Evolutionary conservation across 768 basidiomycete genomes (phyloP).

Genomic region (Clavaria fumosa): DNA sequence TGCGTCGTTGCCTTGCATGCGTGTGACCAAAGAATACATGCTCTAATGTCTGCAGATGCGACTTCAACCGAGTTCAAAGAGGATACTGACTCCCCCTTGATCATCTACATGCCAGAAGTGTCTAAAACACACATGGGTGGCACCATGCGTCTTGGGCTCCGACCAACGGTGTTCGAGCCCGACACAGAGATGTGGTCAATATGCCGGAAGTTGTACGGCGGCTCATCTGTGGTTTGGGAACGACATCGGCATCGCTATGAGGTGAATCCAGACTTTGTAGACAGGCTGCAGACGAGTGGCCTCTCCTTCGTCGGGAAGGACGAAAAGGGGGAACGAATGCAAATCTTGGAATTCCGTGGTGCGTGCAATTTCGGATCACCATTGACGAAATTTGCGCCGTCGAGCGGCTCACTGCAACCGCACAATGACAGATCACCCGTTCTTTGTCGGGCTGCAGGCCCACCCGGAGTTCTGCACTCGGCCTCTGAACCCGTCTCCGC

Average conservation of each 20-base stretch:
- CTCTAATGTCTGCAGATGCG: constrained; percentile 36
- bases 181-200: constrained; percentile 58
- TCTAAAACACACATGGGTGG: constrained; percentile 97
- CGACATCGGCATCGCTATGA: constrained; percentile 92
- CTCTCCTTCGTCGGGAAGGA: constrained; percentile 66
- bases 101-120: constrained; percentile 99
- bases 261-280: constrained; percentile 81
- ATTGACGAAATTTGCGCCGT: too few relatives aligned
- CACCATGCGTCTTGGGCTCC: constrained; percentile 97
- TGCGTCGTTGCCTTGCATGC: constrained; percentile 19
- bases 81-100: constrained; percentile 47
- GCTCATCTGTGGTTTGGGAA: constrained; percentile 78
- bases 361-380: constrained; percentile 18
- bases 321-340: constrained; percentile 95
- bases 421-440: constrained; percentile 80
- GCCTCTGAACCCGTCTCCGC: constrained; percentile 92
- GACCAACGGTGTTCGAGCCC: constrained; percentile 83
- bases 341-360: constrained; percentile 80
- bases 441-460: constrained; percentile 86
- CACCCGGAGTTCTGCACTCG: constrained; percentile 99
- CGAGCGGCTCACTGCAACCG: too few relatives aligned
- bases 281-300: constrained; percentile 52
- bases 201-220: constrained; percentile 69
- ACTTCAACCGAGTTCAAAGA: constrained; percentile 72
- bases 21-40: background rate